Evolutionary conservation across 2,329 filamentous ascomycete species (phyloP).

Genomic region (Stemphylium lycopersici): DNA sequence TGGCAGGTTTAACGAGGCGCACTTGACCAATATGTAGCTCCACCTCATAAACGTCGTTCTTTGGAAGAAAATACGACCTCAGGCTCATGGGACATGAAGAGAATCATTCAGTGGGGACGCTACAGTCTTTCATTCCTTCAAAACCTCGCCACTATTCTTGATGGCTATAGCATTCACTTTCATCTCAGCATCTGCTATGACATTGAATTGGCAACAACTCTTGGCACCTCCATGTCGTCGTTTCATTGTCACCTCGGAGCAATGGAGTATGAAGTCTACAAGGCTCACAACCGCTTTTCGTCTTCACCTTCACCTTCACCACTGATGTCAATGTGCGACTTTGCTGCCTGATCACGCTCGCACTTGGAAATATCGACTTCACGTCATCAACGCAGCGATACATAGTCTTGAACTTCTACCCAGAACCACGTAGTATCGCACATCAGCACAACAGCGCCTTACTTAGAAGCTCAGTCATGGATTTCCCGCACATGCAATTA

Average conservation of each 20-base stretch:
- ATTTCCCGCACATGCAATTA: slow-evolving; percentile 8
- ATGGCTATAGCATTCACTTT: no score
- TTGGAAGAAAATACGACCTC: no score
- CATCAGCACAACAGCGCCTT: background rate
- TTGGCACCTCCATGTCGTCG: no score
- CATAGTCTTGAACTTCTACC: background rate
- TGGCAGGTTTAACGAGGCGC: slow-evolving; percentile 23
- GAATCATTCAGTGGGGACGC: no score
- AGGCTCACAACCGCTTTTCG: background rate
- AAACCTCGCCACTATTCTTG: no score
- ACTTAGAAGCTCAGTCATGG: background rate
- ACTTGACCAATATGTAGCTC: slow-evolving; percentile 34
- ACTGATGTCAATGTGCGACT: background rate
- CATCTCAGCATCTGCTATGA: no score
- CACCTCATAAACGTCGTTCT: no score
- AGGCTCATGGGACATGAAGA: no score
- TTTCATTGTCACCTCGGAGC: no score
- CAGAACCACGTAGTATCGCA: background rate
- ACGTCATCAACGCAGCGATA: background rate
- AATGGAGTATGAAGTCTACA: background rate
- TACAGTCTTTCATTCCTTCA: no score
- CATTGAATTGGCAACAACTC: no score
- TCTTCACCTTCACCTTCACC: slow-evolving; percentile 4
- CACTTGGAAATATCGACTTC: background rate
- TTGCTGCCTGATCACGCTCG: background rate